These are phyloP conservation scores for Backusella australiensis DNA, from an alignment of 192 early-diverging fungal genomes.

Conservation along the genomic window DNA sequence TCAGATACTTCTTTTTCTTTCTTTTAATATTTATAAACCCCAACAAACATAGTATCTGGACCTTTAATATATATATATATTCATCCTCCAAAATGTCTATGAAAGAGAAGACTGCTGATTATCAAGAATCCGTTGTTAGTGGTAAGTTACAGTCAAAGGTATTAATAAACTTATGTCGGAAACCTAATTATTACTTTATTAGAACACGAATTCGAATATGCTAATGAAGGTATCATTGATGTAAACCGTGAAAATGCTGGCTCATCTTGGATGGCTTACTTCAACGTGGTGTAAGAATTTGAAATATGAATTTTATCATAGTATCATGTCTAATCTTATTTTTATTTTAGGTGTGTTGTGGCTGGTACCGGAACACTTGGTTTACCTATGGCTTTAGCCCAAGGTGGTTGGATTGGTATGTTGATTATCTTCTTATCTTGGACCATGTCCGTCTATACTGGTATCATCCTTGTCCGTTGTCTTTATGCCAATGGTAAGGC, in stretches of 20 bases:
- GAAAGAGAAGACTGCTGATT: not conserved
- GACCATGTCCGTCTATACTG: conserved; percentile 37
- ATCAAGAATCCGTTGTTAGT: not conserved
- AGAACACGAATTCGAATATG: conserved; percentile 15
- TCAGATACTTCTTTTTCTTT: not conserved
- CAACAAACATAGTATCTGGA: not conserved
- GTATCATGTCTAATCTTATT: no score
- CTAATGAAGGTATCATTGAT: conserved; percentile 19
- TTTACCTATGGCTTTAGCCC: conserved; percentile 75
- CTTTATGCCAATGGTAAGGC: conserved; percentile 29
- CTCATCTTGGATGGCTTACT: conserved; percentile 30
- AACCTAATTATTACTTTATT: not conserved
- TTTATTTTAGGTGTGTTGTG: conserved; percentile 39
- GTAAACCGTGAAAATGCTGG: conserved; percentile 23
- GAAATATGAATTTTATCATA: no score
- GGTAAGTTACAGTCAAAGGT: not conserved
- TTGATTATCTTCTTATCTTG: conserved; percentile 33
- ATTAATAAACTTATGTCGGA: not conserved
- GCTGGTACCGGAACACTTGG: conserved; percentile 83
- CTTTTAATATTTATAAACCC: not conserved
- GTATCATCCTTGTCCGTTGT: conserved; percentile 30
- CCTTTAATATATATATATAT: not conserved
- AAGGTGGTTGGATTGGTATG: conserved; percentile 56
- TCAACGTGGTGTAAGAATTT: conserved; percentile 42
- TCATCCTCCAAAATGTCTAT: not conserved